Conservation (phyloP, 1,284 basidiomycete species). For the Marasmius oreades region DNA sequence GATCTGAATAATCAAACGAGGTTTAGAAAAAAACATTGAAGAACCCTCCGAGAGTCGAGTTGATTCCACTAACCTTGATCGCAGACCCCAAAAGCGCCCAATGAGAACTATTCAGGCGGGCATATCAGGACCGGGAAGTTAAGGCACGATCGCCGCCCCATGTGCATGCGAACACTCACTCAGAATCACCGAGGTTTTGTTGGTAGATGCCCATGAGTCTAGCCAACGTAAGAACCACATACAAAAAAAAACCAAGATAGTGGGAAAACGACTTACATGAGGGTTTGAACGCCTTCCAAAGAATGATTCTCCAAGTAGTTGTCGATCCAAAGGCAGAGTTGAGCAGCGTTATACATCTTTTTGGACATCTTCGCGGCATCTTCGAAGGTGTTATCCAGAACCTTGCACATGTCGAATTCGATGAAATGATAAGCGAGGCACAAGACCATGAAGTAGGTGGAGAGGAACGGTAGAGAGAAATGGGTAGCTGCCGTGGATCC, state of each 20-base stretch:
- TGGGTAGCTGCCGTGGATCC: neutral
- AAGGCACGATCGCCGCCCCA: too few relatives aligned
- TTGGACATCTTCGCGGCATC: constrained; percentile 16
- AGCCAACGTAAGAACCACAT: neutral
- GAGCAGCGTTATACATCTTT: constrained; percentile 23
- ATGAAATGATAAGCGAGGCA: constrained; percentile 23
- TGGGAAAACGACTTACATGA: constrained; percentile 16
- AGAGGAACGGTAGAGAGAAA: constrained; percentile 17
- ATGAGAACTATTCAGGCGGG: constrained; percentile 14
- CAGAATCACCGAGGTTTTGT: constrained; percentile 23
- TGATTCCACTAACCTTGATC: constrained; percentile 17
- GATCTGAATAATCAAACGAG: constrained; percentile 14
- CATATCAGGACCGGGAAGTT: neutral
- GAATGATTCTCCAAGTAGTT: constrained; percentile 22
- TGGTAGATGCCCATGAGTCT: constrained; percentile 25
- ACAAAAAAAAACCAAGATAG: neutral
- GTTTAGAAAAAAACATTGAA: neutral
- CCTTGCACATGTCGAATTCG: constrained; percentile 17
- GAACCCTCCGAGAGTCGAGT: neutral
- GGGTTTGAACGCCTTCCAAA: constrained; percentile 21
- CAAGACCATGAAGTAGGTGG: constrained; percentile 22
- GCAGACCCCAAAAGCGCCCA: constrained; percentile 23
- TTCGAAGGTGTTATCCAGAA: constrained; percentile 14
- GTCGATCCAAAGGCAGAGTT: constrained; percentile 21
- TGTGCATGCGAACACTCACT: constrained; percentile 14